Base-by-base conservation (phyloP, 2,329 filamentous ascomycete genomes). In the Sporothrix mexicana region DNA sequence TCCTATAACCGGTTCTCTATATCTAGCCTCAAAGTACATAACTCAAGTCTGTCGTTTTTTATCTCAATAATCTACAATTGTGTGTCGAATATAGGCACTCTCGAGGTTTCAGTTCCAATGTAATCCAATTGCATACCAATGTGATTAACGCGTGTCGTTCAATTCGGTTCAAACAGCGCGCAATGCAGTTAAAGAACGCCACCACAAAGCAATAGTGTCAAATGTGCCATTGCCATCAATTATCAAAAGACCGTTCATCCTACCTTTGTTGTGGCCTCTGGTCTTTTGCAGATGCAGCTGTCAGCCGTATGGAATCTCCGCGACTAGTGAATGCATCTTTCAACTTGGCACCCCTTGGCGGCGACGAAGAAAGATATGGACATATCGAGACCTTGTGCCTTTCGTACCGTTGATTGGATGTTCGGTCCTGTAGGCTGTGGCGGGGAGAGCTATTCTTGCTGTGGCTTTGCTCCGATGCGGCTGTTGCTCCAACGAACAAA, bases 301-400 rank as follows among this genome's bases (percentile, higher is more conserved):
- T 45, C 30, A 45, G 41, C 59, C 59, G 59, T 64, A 45, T 64
- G 59, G 59, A 64, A 64, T 64, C 59, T 64, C 59, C 59, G 55
- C 20, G 36, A 62, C 59, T 43, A 36, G 30, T 7, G 20, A 43
- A 36, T 62, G 13, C 3, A 41, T 2, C 2, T 41, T 41, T 41
- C 57, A 41, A n/a, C 17, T 41, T 41, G 15, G 57, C 57, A 41
- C n/a, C 59, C 30, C 30, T 62, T 62, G 30, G 59, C 36, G 20
- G 30, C 30, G 4, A 25, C 9, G 25, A 10, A 12, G 59, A 62
- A 23, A 20, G 17, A 20, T 62, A 36, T 23, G 36, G 41, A 12
- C n/a, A 3, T 8, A 43, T 41, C 41, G 5, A 2, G 36, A 30
- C 10, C 7, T 36, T 36, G 30, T 36, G 30, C 30, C 30, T 36